Evolutionary conservation across 164 flowering plant genomes (phyloP), one percentile per base, ranked within the genome.

Genomic region (Sextonia rubra): DNA sequence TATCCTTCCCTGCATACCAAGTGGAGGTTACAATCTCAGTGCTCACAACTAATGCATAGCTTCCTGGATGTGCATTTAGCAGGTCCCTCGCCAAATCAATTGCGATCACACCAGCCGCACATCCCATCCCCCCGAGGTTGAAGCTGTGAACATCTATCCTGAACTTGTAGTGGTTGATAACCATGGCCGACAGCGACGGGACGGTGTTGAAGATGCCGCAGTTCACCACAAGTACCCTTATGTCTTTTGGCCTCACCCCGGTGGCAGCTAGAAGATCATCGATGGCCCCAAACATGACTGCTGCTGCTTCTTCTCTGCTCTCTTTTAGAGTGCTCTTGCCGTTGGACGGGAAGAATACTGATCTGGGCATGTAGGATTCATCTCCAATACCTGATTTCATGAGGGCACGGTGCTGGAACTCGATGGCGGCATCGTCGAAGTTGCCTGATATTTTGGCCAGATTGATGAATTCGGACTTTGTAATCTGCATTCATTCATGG

Each of bases 41-140:
- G 78, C 97, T 91, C 48, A 90, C 89, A 1, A 91, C 89, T 0
- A 91, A 74, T 3, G 94, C 97, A 66, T 87, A 87, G 0, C 86
- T 63, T 4, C 86, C 82, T 0, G 82, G 89, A 71, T 86, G 76
- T 1, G 82, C 90, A 9, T 25, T 47, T 29, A 90, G 72, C 0
- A 90, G 82, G 77, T 88, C 93, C 47, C 60, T 80, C 0, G 94
- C 93, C 3, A 91, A 79, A 75, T 87, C 97, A 14, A 91, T 69
- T 14, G 94, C 94, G 8, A 84, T 73, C 8, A 85, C 68, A 2
- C 92, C 90, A 0, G 94, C 94, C 2, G 86, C 79, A 60, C 97
- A 91, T 1, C 97, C 97, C 97, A 91, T 91, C 25, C 97, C 94
- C 2, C 91, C 91, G 0, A 91, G 88, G 71, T 86, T 90, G 81